Percentiles rank a stretch among this genome's conserved stretches.
phyloP scores from a whole-genome alignment of 208 protist genomes.

The Herpetomonas muscarum region DNA sequence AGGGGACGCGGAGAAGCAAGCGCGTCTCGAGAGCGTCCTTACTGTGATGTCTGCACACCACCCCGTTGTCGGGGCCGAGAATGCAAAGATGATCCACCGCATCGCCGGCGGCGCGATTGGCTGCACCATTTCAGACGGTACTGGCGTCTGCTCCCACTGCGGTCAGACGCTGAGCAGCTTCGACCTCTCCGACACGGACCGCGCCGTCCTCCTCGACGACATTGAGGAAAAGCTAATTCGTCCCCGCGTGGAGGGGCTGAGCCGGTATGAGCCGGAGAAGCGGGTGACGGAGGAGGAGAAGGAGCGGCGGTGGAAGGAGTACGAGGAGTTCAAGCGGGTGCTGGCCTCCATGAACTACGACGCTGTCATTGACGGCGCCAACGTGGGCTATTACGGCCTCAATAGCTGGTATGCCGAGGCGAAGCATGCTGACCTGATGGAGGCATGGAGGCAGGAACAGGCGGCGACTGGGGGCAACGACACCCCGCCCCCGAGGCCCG shows the following conservation, averaged over 20 bases:
- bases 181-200: constrained; percentile 47
- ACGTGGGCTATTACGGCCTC: constrained; percentile 82
- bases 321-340: constrained; percentile 46
- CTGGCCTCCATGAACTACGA: constrained; percentile 46
- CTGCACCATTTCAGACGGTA: constrained; percentile 17
- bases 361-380: constrained; percentile 77
- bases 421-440: constrained; percentile 51
- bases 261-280: constrained; percentile 55
- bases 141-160: constrained; percentile 47
- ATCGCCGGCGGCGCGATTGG: constrained; percentile 44
- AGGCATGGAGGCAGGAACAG: too few species aligned
- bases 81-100: constrained; percentile 38
- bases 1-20: not conserved
- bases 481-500: constrained; percentile 22
- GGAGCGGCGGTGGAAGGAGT: constrained; percentile 39
- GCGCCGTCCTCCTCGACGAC: constrained; percentile 45
- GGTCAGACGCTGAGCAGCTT: constrained; percentile 41
- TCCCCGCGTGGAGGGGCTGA: constrained; percentile 37
- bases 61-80: constrained; percentile 62
- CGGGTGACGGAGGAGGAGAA: constrained; percentile 33
- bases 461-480: constrained; percentile 52
- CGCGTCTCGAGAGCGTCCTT: constrained; percentile 28
- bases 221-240: constrained; percentile 70
- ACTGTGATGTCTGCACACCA: constrained; percentile 58
- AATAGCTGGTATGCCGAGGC: constrained; percentile 69